These are phyloP conservation scores for Pulveroboletus frians DNA, from an alignment of 768 basidiomycete genomes.

Conservation along the genomic window DNA sequence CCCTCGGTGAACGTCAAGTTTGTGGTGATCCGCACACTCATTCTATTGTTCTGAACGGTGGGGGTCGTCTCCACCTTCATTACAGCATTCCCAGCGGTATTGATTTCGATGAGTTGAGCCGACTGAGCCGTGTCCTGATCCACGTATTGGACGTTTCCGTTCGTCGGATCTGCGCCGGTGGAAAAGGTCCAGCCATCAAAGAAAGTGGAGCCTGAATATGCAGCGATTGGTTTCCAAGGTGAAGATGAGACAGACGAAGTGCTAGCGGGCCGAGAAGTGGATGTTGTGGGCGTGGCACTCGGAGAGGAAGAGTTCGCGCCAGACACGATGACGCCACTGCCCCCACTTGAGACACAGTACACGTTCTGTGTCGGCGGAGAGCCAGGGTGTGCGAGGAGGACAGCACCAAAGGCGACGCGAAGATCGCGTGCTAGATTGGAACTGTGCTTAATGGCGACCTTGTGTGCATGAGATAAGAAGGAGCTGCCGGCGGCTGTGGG, in stretches of 20 bases:
- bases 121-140: slow-evolving; percentile 54
- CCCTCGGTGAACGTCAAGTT: slow-evolving; percentile 54
- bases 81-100: slow-evolving; percentile 66
- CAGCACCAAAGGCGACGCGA: slow-evolving; percentile 55
- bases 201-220: slow-evolving; percentile 64
- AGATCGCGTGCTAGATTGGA: slow-evolving; percentile 63
- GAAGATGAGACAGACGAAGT: slow-evolving; percentile 35
- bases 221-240: slow-evolving; percentile 54
- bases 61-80: slow-evolving; percentile 88
- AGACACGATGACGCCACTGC: slow-evolving; percentile 18
- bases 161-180: slow-evolving; percentile 66
- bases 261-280: slow-evolving; percentile 13
- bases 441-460: slow-evolving; percentile 52
- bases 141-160: slow-evolving; percentile 66
- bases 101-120: slow-evolving; percentile 61
- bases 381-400: slow-evolving; percentile 42
- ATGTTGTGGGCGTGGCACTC: slow-evolving; percentile 21
- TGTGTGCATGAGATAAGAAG: slow-evolving; percentile 45
- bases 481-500: slow-evolving; percentile 21
- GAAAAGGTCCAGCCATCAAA: slow-evolving; percentile 82
- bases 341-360: slow-evolving; percentile 32
- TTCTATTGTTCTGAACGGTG: slow-evolving; percentile 59
- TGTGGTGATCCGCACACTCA: slow-evolving; percentile 75
- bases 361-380: slow-evolving; percentile 26
- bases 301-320: slow-evolving; percentile 20